Base-by-base conservation (phyloP, 2,329 filamentous ascomycete genomes). In the Phaeosphaeriaceae sp. region DNA sequence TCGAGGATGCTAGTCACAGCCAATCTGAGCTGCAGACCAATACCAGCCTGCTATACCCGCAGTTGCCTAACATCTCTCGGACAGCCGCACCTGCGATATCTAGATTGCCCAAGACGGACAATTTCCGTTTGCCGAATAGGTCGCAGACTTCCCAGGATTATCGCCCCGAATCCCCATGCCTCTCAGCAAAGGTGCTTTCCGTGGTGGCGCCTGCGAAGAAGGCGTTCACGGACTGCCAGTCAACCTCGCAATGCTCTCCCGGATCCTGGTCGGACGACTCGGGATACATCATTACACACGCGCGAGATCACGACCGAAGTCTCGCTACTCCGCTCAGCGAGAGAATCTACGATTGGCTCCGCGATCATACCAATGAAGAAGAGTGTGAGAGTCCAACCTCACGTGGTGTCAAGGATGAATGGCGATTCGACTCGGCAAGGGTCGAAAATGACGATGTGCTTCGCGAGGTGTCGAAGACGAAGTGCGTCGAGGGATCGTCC, bases 231-330 rank as follows among this genome's bases (percentile, higher is more conserved):
- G 50, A 19, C 43, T 55, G 47, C 6, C 43, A 56, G 10, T 43
- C 48, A 23, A 28, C 54, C 30, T 59, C 56, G 3, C 55, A 61
- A 51, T 49, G 44, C 10, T 62, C 54, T 11, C 71, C 68, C 3
- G 68, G 59, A 19, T 70, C 69, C 0, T 75, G 72, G 72, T 73
- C 69, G 1, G 69, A 67, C 24, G 69, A 73, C 40, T 73, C 70
- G 0, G 61, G 65, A 22, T 72, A 73, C 26, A 55, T 75, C 9
- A 52, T 61, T 28, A 51, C 52, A 2, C 42, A 52, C 9, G 46
- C 52, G 6, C 55, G 42, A 26, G 47, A 26, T 28, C 50, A 49
- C 40, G 4, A 6, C 6, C 35, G 15, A 5, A 24, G 26, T 43
- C 43, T 46, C 10, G 11, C 48, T 22, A 35, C 21, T 13, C 58